Percentiles rank a stretch among this genome's conserved stretches.
Conservation (phyloP, 2,329 filamentous ascomycete genomes). For the Penicillium hesseltinei region DNA sequence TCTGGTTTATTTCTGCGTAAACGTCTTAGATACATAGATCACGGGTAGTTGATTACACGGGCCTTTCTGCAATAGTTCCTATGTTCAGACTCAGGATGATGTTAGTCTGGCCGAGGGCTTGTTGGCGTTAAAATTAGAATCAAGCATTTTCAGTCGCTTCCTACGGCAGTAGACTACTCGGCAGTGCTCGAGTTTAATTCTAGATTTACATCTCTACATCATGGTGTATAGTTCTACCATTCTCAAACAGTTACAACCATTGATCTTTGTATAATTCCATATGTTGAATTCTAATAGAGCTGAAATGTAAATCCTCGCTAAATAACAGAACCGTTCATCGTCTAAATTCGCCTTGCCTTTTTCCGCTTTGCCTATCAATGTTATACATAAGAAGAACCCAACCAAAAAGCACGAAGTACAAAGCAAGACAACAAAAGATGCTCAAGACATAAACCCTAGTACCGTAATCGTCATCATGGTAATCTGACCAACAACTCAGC, state of each 20-base stretch:
- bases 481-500: background rate
- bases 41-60: background rate
- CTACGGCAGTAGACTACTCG: background rate
- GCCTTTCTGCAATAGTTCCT: background rate
- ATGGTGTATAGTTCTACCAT: background rate
- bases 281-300: background rate
- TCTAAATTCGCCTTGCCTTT: background rate
- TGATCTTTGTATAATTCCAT: background rate
- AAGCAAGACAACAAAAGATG: background rate
- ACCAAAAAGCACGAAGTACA: background rate
- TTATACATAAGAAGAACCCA: background rate
- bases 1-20: background rate
- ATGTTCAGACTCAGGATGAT: background rate
- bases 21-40: background rate
- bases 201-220: background rate
- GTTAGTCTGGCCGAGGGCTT: background rate
- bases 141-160: background rate
- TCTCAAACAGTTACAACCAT: background rate
- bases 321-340: background rate
- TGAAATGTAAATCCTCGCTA: background rate
- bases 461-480: background rate
- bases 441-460: background rate
- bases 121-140: background rate
- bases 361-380: background rate
- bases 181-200: background rate